phyloP scores from a whole-genome alignment of 2,329 filamentous ascomycete genomes.

The Neonectria faginata region DNA sequence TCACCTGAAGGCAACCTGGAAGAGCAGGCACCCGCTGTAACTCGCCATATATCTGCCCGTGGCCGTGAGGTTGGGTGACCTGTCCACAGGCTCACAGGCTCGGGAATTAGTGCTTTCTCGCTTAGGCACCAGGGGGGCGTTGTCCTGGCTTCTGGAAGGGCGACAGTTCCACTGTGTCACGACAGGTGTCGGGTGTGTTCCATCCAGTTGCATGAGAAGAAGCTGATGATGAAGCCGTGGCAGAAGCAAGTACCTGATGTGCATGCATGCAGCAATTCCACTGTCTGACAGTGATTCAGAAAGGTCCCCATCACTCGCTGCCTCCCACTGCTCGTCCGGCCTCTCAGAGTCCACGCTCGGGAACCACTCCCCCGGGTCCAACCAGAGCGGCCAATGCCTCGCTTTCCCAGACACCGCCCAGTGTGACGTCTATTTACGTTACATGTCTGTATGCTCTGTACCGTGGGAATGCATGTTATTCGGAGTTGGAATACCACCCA shows the following conservation, averaged over 20 bases:
- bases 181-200: constrained; percentile 7
- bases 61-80: neutral
- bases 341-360: constrained; percentile 14
- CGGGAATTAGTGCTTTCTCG: constrained; percentile 10
- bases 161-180: constrained; percentile 22
- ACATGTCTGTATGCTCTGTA: neutral
- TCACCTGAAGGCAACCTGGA: too few relatives aligned
- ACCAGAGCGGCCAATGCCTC: constrained; percentile 15
- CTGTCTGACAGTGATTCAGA: neutral
- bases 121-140: constrained; percentile 8
- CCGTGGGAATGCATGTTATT: neutral
- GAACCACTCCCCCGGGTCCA: constrained; percentile 2
- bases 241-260: neutral
- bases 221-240: neutral
- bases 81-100: constrained; percentile 19
- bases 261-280: neutral
- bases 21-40: constrained; percentile 9
- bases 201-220: neutral
- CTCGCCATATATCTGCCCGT: constrained; percentile 1
- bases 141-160: constrained; percentile 35
- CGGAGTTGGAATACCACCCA: neutral
- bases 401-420: constrained; percentile 1
- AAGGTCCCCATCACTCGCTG: neutral
- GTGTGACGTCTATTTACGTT: constrained; percentile 20
- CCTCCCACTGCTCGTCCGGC: neutral